Evolutionary conservation across 2,329 filamentous ascomycete species (phyloP), one percentile per base, ranked within the genome.

Genomic region (Cercospora sesami): DNA sequence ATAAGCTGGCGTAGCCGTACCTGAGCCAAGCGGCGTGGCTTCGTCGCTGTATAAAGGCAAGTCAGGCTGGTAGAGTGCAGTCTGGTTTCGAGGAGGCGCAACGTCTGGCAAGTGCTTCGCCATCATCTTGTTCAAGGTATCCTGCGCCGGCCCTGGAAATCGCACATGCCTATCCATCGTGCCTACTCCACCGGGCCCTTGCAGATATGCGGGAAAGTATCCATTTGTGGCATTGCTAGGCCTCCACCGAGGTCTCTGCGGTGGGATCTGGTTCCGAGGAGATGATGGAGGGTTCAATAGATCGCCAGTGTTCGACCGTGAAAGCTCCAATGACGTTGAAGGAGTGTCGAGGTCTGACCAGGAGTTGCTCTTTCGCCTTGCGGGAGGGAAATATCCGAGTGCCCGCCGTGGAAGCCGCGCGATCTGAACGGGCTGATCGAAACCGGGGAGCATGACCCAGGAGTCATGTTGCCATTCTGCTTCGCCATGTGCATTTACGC

Each of bases 341-440:
- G 91, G 91, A 2, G 90, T 92, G 18, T 89, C 87, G 62, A 89
- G 73, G 14, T 88, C 85, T 12, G 81, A 80, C 69, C 82, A 82
- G 2, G 91, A 91, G 63, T 86, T 85, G 70, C 91, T 95, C 89
- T 95, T 95, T 88, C 94, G 92, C 77, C 93, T 86, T 21, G 93
- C 87, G 7, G 94, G 94, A 3, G 94, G 94, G 76, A 98, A 98
- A 80, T 94, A 98, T 26, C 94, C 94, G 55, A 97, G 85, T 2
- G 90, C 86, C 79, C 90, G 89, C 66, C 92, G 89, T 23, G 93
- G 89, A 67, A 98, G 88, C 31, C 95, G 89, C 16, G 89, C 93
- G 72, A 99, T 95, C 78, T 97, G 92, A 26, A 95, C 89, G 0
- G 92, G 90, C 26, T 89, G 85, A 16, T 83, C 82, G 70, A 86